Percentiles rank a stretch among this genome's conserved stretches.
Evolutionary conservation across 2,329 filamentous ascomycete species (phyloP).

Genomic region (Lachnellula hyalina): DNA sequence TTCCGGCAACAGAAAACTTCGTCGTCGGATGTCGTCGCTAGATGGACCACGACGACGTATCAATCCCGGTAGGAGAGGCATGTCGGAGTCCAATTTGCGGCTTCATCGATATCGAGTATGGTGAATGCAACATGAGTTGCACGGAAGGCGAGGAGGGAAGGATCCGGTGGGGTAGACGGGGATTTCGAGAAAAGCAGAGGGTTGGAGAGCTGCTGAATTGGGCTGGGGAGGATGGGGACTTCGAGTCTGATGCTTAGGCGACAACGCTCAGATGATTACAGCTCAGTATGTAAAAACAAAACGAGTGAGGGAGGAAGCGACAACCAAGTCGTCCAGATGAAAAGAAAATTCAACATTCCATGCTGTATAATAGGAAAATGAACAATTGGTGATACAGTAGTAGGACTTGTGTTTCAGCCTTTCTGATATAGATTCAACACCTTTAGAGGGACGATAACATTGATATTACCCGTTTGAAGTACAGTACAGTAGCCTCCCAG

Average conservation of each 20-base stretch:
- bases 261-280: constrained; percentile 4
- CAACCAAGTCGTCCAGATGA: neutral
- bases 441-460: too few species aligned
- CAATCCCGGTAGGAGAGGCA: constrained; percentile 28
- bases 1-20: constrained; percentile 27
- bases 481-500: too few species aligned
- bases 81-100: constrained; percentile 10
- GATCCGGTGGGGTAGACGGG: neutral
- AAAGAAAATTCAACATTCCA: too few species aligned
- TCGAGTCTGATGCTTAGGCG: neutral
- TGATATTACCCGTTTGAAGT: too few species aligned
- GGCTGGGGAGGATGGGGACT: neutral
- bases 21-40: constrained; percentile 30
- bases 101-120: constrained; percentile 28
- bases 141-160: neutral
- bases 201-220: constrained; percentile 5
- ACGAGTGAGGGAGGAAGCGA: constrained; percentile 5
- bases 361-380: too few species aligned
- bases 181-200: neutral
- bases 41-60: constrained; percentile 26
- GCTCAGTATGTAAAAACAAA: neutral
- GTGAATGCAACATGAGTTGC: neutral
- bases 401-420: too few species aligned
- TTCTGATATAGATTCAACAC: too few species aligned
- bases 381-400: too few species aligned